Conservation (phyloP, 2,329 filamentous ascomycete species). For the Phaeosphaeria sp. region DNA sequence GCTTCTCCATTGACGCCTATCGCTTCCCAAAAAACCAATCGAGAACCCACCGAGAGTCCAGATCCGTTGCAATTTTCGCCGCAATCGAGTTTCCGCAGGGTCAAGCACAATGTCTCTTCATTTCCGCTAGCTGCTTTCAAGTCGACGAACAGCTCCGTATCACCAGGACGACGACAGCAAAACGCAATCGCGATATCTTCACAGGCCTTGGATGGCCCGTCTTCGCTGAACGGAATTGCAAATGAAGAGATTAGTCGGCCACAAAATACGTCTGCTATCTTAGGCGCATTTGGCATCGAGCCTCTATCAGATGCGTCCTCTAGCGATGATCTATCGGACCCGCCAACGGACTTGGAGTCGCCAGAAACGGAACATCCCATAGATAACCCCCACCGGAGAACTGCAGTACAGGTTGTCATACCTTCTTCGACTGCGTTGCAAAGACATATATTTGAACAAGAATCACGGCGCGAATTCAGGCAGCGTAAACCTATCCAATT, state of each 20-base stretch:
- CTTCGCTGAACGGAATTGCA: background rate
- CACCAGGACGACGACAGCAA: slow-evolving; percentile 11
- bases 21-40: slow-evolving; percentile 1
- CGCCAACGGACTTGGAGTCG: slow-evolving; percentile 29
- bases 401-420: slow-evolving; percentile 39
- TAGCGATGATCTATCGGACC: slow-evolving; percentile 34
- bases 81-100: slow-evolving; percentile 7
- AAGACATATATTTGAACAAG: slow-evolving; percentile 20
- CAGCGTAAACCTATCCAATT: slow-evolving; percentile 56
- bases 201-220: slow-evolving; percentile 3
- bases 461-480: slow-evolving; percentile 46
- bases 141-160: slow-evolving; percentile 7
- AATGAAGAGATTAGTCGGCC: background rate
- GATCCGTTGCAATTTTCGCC: slow-evolving; percentile 35
- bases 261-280: slow-evolving; percentile 10
- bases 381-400: slow-evolving; percentile 34
- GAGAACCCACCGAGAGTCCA: slow-evolving; percentile 35
- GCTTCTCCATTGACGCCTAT: slow-evolving; percentile 29
- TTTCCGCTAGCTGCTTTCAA: slow-evolving; percentile 11
- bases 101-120: slow-evolving; percentile 7
- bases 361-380: slow-evolving; percentile 10
- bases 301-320: slow-evolving; percentile 31
- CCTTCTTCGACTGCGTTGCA: slow-evolving; percentile 28
- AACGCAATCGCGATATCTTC: slow-evolving; percentile 6
- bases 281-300: slow-evolving; percentile 25